Evolutionary conservation across 1,284 basidiomycete genomes (phyloP).

Genomic region (Marasmius sp.): DNA sequence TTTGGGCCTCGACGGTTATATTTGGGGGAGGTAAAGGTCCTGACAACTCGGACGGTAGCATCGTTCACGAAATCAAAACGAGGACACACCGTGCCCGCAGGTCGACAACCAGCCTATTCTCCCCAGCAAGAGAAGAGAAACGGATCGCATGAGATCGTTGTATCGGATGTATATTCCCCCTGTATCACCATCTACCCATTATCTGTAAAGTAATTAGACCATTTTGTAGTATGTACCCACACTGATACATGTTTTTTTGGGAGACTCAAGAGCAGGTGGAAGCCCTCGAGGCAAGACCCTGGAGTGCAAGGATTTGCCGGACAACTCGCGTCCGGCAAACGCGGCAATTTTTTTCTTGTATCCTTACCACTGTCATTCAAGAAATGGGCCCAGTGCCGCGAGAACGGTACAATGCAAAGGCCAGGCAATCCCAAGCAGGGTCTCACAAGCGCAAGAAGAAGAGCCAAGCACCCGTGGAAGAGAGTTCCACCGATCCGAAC

Average conservation of each 20-base stretch:
- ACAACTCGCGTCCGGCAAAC: not conserved
- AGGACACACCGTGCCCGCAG: not conserved
- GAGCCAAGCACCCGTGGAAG: conserved; percentile 22
- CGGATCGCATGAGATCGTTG: not conserved
- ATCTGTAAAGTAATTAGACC: not conserved
- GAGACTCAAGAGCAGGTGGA: not conserved
- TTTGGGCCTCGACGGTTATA: not conserved
- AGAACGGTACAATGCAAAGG: conserved; percentile 59
- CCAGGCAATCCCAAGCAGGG: conserved; percentile 57
- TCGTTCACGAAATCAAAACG: not conserved
- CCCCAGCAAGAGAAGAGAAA: not conserved
- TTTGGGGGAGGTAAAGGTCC: not conserved
- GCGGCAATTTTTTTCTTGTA: not conserved
- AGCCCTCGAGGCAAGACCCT: not conserved
- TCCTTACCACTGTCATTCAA: not conserved
- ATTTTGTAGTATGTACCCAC: not conserved
- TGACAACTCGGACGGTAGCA: not conserved
- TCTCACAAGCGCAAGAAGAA: conserved; percentile 27
- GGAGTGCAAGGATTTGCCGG: not conserved
- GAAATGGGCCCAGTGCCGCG: conserved; percentile 36
- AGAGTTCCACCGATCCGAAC: conserved; percentile 50
- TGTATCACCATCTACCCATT: not conserved
- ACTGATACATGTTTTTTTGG: not conserved
- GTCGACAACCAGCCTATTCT: not conserved
- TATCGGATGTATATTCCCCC: not conserved